These are phyloP conservation scores for Suillus clintonianus DNA, from an alignment of 768 basidiomycete species.

Conservation along the genomic window DNA sequence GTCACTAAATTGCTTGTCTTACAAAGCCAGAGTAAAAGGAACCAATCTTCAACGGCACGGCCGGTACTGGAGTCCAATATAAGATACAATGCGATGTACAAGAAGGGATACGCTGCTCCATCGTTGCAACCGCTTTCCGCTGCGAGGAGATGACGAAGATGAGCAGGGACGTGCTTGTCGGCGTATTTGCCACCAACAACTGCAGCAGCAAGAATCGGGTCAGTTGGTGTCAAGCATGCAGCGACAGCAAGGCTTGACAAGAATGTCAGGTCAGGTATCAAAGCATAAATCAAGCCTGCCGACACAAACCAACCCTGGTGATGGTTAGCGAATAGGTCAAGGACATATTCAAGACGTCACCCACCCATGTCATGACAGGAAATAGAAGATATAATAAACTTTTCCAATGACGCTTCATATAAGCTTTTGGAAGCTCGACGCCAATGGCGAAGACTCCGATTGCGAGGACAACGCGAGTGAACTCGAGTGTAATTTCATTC, in stretches of 20 bases:
- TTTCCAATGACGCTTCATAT: constrained; percentile 92
- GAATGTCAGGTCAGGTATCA: constrained; percentile 89
- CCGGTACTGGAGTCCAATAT: constrained; percentile 64
- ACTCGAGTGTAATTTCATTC: constrained; percentile 86
- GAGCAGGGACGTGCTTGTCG: constrained; percentile 92
- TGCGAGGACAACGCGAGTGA: constrained; percentile 89
- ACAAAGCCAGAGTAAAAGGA: constrained; percentile 86
- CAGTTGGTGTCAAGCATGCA: constrained; percentile 89
- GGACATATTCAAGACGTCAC: constrained; percentile 28
- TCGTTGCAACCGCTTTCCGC: constrained; percentile 93
- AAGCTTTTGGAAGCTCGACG: constrained; percentile 95
- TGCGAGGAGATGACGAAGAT: constrained; percentile 65
- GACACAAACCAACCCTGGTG: constrained; percentile 91
- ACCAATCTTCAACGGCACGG: constrained; percentile 83
- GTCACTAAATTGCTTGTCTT: constrained; percentile 31
- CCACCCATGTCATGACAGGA: constrained; percentile 83
- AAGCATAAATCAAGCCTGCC: constrained; percentile 85
- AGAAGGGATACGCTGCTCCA: constrained; percentile 94
- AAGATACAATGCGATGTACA: constrained; percentile 88
- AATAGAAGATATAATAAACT: constrained; percentile 82
- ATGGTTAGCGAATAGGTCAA: constrained; percentile 9
- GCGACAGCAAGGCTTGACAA: constrained; percentile 87
- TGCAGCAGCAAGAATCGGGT: constrained; percentile 36
- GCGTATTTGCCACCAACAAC: constrained; percentile 96
- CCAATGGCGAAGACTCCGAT: constrained; percentile 98